Evolutionary conservation across 352 stramenopile species (phyloP), one percentile per base, ranked within the genome.

Genomic region (Globisporangium parvum): DNA sequence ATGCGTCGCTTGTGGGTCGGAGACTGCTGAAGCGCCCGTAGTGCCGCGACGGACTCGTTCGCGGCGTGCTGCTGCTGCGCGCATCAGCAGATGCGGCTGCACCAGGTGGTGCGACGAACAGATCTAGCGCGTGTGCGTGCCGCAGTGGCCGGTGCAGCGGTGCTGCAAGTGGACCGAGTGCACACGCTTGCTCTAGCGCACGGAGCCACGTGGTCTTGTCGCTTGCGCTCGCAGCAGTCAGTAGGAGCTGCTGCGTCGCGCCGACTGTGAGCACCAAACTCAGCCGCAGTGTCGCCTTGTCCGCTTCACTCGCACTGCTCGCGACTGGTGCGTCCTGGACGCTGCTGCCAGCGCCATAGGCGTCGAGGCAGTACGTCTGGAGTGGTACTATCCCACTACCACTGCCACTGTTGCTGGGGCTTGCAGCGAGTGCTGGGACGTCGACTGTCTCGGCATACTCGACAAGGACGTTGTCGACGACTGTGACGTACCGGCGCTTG

Each of bases 141-240:
- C 20, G 46, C 12, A 58, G 35, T 14, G 55, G 35, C 41, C 49
- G 40, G 17, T 66, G 59, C 24, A 58, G 20, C 11, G 51, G 41
- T 12, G 46, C 15, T 28, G 39, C 46, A 23, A 23, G 39, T 28
- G 51, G 44, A 46, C 58, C 41, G 58, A 53, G 8, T 10, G 18
- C n/a, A 17, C 58, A 57, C 35, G 68, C 65, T 21, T 74, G 48
- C 0, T 12, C 58, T 23, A 87, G 57, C 10, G 68, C 70, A 0
- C 41, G 24, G 67, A 81, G 73, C 77, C 77, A 86, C n/a, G 65
- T 66, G 26, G 67, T 66, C 51, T 80, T 83, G 21, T 85, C 70
- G 44, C 68, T 66, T 2, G 44, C 20, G 20, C 64, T 80, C 20
- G 69, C 50, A n/a, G 72, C 66, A 11, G 74, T 84, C 21, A 82